Base-by-base conservation (phyloP, 768 basidiomycete genomes). In the Mycena vulgaris region DNA sequence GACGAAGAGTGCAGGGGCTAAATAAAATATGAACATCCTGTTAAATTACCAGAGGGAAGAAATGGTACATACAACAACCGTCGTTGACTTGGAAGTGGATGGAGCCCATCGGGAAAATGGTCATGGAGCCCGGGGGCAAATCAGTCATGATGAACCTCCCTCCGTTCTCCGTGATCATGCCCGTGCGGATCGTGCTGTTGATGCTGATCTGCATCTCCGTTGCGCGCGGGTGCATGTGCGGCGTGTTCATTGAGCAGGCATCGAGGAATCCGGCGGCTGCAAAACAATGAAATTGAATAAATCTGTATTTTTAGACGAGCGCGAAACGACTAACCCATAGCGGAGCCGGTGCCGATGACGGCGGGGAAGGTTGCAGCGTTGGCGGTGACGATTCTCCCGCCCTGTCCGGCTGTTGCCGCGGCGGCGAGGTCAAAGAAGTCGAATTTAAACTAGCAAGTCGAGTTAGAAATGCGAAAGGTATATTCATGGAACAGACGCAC, bases 1-100 rank as follows among this genome's bases (percentile, higher is more conserved):
- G 59, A 74, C 66, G 60, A 58, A 75, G 27, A 61, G 30, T 8
- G 47, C 40, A 66, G 80, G 53, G 19, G 74, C 21, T 77, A 35
- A 21, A 30, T 27, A n/a, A 1, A 21, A 28, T 3, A 35, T 72
- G 11, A 70, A 75, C 42, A 40, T 40, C 14, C 19, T 6, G 74
- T 78, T 17, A 75, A 80, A 68, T 79, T 75, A 6, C 71, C n/a
- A n/a, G n/a, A n/a, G n/a, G n/a, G 73, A 9, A 73, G 17, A 78
- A 73, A 25, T 17, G 16, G n/a, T 21, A 8, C 23, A 13, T 35
- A 75, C 74, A 47, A 56, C 75, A 75, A 10, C 68, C 70, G 21
- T 63, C 58, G 42, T 75, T 75, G 52, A 72, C 60, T 48, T 75
- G 72, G 45, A 75, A 75, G 35, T 74, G 73, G 30, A 76, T 65